Evolutionary conservation across 176 grass and related monocot species (phyloP).

Genomic region (Cenchrus americanus): DNA sequence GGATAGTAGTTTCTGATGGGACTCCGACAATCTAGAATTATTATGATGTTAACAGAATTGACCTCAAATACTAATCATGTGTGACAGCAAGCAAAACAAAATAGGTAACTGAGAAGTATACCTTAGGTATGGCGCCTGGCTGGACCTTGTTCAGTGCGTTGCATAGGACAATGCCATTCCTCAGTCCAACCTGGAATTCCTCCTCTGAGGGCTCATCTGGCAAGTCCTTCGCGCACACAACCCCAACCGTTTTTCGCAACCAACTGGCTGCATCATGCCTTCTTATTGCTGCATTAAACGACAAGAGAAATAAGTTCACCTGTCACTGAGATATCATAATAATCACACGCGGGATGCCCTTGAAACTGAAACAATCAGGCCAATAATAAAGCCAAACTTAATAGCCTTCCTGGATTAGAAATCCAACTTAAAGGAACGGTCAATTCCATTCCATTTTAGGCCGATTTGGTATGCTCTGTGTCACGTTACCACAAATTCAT

Average conservation of each 20-base stretch:
- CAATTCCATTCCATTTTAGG: neutral
- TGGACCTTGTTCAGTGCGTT: constrained; percentile 84
- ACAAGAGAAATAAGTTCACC: constrained; percentile 2
- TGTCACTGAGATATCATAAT: neutral
- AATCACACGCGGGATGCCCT: neutral
- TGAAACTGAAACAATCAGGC: neutral
- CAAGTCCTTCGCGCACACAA: constrained; percentile 68
- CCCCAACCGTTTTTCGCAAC: constrained; percentile 79
- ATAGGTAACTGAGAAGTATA: constrained; percentile 25
- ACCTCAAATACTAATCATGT: neutral
- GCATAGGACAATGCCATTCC: constrained; percentile 91
- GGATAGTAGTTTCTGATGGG: constrained; percentile 49
- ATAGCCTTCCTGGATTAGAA: neutral
- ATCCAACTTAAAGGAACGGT: constrained; percentile 27
- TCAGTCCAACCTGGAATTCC: constrained; percentile 74
- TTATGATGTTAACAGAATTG: constrained; percentile 34
- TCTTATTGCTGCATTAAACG: constrained; percentile 54
- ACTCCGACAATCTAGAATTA: constrained; percentile 68
- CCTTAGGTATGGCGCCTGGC: constrained; percentile 72
- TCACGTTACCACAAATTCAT: neutral
- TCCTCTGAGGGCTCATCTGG: constrained; percentile 85
- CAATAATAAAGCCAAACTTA: neutral
- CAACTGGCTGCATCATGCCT: constrained; percentile 73
- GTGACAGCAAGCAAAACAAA: neutral
- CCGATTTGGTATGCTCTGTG: neutral